Conservation (phyloP, 2,329 filamentous ascomycete genomes). For the Thielaviopsis euricoi region DNA sequence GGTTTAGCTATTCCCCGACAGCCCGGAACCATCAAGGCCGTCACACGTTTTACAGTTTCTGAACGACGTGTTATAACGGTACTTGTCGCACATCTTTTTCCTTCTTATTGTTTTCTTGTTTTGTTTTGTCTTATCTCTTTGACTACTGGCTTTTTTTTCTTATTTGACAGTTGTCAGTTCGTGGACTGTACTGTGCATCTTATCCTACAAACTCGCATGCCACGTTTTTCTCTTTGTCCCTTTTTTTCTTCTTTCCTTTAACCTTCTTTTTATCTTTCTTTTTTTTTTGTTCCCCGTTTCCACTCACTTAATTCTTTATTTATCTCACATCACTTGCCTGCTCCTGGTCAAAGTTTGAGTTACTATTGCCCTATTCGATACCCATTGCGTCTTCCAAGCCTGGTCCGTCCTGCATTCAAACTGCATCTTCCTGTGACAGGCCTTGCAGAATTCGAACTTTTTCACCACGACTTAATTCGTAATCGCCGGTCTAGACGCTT, state of each 20-base stretch:
- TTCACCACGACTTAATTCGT: no score
- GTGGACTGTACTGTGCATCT: neutral
- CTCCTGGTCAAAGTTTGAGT: no score
- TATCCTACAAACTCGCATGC: no score
- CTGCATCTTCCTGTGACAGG: no score
- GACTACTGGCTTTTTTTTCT: neutral
- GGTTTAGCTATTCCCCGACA: neutral
- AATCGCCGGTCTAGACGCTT: no score
- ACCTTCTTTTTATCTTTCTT: neutral
- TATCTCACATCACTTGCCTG: no score
- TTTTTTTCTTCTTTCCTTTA: neutral
- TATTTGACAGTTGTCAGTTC: neutral
- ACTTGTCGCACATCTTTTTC: neutral
- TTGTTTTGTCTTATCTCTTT: neutral
- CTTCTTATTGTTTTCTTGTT: no score
- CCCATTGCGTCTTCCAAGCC: no score
- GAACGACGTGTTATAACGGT: neutral
- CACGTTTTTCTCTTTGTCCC: neutral
- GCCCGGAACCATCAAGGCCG: neutral
- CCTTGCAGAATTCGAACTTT: no score
- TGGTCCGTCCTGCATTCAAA: no score
- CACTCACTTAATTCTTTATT: no score
- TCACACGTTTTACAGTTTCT: neutral
- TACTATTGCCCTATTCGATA: no score
- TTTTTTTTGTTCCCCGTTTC: neutral